phyloP scores from a whole-genome alignment of 75 land plant species.

The Pinus albicaulis region DNA sequence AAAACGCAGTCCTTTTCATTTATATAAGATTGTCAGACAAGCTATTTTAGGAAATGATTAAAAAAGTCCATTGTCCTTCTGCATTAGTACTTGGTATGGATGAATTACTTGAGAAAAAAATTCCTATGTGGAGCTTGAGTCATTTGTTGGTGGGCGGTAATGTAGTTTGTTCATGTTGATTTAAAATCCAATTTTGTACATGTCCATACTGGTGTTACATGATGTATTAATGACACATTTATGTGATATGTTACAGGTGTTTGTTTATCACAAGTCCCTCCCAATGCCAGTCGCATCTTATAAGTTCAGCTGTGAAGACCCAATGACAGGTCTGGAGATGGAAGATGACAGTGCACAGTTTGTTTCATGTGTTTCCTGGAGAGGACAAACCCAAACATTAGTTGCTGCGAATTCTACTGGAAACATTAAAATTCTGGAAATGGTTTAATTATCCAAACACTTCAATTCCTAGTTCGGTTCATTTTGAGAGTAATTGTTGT shows the following conservation, averaged over 20 bases:
- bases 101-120: no score
- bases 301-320: slow-evolving; percentile 58
- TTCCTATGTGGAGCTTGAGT: no score
- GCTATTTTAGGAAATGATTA: no score
- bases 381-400: slow-evolving; percentile 46
- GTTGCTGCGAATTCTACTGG: slow-evolving; percentile 60
- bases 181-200: no score
- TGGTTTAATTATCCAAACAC: slow-evolving; percentile 20
- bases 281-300: slow-evolving; percentile 73
- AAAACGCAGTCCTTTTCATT: no score
- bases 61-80: no score
- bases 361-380: slow-evolving; percentile 65
- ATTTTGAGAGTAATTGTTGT: no score
- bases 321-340: slow-evolving; percentile 41
- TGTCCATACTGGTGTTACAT: background rate
- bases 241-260: slow-evolving; percentile 37
- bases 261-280: slow-evolving; percentile 71
- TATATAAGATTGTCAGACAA: no score
- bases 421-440: slow-evolving; percentile 51
- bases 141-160: no score
- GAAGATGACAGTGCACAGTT: slow-evolving; percentile 54
- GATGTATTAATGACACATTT: slow-evolving; percentile 3
- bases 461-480: no score
- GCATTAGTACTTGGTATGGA: no score
- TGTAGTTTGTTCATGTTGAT: no score